phyloP scores from a whole-genome alignment of 2,329 filamentous ascomycete genomes.

The Apiospora pterosperma region DNA sequence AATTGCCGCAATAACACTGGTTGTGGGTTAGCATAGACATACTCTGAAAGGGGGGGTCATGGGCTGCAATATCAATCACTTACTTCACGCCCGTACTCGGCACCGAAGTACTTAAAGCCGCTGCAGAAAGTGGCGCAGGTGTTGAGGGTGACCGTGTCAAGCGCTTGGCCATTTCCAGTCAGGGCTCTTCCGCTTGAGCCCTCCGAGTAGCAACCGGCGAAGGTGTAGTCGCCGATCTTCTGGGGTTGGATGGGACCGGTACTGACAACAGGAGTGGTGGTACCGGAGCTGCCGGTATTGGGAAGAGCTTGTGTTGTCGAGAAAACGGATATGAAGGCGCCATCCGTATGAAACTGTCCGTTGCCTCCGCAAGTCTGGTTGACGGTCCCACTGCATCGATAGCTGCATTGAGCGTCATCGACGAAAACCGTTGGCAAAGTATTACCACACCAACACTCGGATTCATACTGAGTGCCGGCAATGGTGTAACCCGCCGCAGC shows the following conservation, averaged over 20 bases:
- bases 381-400: constrained; percentile 44
- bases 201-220: constrained; percentile 8
- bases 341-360: constrained; percentile 30
- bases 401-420: constrained; percentile 47
- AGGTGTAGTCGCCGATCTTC: constrained; percentile 8
- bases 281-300: constrained; percentile 8
- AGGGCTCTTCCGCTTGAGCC: constrained; percentile 5
- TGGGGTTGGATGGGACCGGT: constrained; percentile 6
- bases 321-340: constrained; percentile 47
- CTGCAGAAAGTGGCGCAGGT: constrained; percentile 7
- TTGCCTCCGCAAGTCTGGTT: constrained; percentile 53
- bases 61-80: background rate
- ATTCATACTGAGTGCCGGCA: constrained; percentile 46
- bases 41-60: background rate
- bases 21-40: background rate
- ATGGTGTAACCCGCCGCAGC: constrained; percentile 32
- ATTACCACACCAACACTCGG: constrained; percentile 54
- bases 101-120: constrained; percentile 9
- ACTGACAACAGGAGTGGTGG: background rate
- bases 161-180: constrained; percentile 1
- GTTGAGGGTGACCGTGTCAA: constrained; percentile 41
- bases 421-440: constrained; percentile 41
- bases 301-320: constrained; percentile 28
- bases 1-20: background rate
- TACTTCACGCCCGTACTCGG: constrained; percentile 10